Evolutionary conservation across 441 rosid species (phyloP).

Genomic region (Jatropha podagrica): DNA sequence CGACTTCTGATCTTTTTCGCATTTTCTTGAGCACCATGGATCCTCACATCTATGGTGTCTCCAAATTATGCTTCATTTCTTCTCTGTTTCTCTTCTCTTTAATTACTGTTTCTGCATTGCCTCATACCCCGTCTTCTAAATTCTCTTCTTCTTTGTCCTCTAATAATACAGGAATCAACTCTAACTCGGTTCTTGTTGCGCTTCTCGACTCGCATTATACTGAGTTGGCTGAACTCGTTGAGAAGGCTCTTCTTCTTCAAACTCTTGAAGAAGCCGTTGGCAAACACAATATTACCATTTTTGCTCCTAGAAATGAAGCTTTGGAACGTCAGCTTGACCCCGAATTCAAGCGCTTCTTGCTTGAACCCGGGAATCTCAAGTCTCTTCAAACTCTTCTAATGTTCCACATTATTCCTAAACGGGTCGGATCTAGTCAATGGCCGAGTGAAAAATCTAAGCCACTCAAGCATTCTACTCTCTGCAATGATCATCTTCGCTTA

Average conservation of each 20-base stretch:
- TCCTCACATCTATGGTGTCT: conserved; percentile 45
- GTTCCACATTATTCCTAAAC: conserved; percentile 72
- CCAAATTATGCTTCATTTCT: conserved; percentile 16
- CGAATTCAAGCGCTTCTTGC: conserved; percentile 79
- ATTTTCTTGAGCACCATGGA: conserved; percentile 53
- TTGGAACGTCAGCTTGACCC: conserved; percentile 81
- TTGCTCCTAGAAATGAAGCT: conserved; percentile 87
- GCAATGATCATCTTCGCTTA: conserved; percentile 43
- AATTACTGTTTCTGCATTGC: conserved; percentile 41
- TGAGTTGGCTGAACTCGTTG: conserved; percentile 81
- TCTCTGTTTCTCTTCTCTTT: conserved; percentile 17
- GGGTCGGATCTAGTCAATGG: conserved; percentile 57
- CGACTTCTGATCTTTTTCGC: neutral
- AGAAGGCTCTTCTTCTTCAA: conserved; percentile 84
- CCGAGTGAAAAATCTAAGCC: conserved; percentile 34
- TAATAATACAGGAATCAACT: conserved; percentile 58
- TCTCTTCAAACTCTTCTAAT: conserved; percentile 68
- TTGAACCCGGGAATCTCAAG: conserved; percentile 77
- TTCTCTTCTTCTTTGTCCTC: conserved; percentile 31
- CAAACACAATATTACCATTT: conserved; percentile 78
- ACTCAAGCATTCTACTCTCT: conserved; percentile 50
- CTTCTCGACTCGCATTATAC: conserved; percentile 94
- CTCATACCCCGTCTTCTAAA: conserved; percentile 34
- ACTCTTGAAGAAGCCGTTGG: conserved; percentile 83
- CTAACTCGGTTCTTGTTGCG: conserved; percentile 86